phyloP scores from a whole-genome alignment of 2,329 filamentous ascomycete genomes.

The Bipolaris sorokiniana region DNA sequence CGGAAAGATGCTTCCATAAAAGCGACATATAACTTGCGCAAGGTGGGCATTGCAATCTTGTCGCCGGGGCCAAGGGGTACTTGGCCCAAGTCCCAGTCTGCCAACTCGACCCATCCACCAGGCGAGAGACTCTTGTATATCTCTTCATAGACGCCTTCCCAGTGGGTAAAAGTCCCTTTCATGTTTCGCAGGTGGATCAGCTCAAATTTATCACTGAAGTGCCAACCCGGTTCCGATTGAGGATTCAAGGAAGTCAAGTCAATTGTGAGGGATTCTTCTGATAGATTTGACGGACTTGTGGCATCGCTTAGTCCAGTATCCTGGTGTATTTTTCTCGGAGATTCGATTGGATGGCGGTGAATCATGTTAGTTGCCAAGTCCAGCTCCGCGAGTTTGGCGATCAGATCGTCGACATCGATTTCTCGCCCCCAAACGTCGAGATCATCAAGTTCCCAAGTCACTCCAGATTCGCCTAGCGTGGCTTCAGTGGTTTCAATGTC shows the following conservation, averaged over 20 bases:
- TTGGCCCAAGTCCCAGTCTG: constrained; percentile 48
- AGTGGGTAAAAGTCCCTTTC: constrained; percentile 56
- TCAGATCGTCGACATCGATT: constrained; percentile 35
- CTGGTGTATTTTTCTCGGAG: constrained; percentile 11
- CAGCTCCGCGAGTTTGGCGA: constrained; percentile 27
- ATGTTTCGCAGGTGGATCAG: constrained; percentile 58
- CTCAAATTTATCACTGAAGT: constrained; percentile 57
- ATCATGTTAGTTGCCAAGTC: constrained; percentile 34
- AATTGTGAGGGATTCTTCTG: constrained; percentile 29
- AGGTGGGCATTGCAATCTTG: constrained; percentile 28
- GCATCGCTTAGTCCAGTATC: constrained; percentile 5
- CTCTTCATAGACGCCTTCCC: constrained; percentile 55
- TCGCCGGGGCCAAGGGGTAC: constrained; percentile 17
- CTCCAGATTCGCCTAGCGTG: constrained; percentile 32
- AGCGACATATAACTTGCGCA: constrained; percentile 36
- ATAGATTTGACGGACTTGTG: constrained; percentile 20
- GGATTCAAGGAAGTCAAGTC: constrained; percentile 31
- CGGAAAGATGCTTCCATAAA: constrained; percentile 49
- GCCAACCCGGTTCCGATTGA: constrained; percentile 49
- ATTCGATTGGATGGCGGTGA: constrained; percentile 28
- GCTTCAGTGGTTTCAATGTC: constrained; percentile 58
- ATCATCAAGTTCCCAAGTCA: constrained; percentile 49
- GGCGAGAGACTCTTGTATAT: constrained; percentile 54
- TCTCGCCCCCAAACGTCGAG: constrained; percentile 45
- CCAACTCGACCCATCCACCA: constrained; percentile 56